phyloP scores from a whole-genome alignment of 2,329 filamentous ascomycete genomes.

The Colletotrichum noveboracense region DNA sequence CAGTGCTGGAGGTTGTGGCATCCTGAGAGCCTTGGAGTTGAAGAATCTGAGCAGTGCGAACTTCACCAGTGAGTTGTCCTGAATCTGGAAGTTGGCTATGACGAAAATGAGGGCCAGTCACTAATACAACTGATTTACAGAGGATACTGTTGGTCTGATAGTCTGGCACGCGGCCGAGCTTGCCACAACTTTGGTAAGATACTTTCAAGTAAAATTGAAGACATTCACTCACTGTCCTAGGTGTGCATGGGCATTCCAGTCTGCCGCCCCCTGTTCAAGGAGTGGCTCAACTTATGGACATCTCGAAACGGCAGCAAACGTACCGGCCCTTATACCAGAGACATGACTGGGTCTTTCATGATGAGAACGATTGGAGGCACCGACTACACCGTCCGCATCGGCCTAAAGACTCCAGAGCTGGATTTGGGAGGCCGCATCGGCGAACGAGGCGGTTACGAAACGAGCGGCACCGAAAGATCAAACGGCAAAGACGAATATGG shows the following conservation, averaged over 20 bases:
- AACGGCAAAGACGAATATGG: not conserved
- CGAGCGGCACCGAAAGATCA: not conserved
- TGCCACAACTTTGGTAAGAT: constrained; percentile 35
- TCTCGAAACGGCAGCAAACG: not conserved
- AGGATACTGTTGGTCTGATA: constrained; percentile 39
- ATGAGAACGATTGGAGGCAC: constrained; percentile 16
- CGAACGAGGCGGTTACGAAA: not conserved
- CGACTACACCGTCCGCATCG: constrained; percentile 12
- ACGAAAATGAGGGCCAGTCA: not conserved
- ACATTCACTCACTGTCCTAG: not conserved
- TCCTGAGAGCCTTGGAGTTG: constrained; percentile 31
- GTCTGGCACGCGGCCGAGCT: constrained; percentile 45
- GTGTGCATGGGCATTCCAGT: constrained; percentile 45
- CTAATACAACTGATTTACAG: constrained; percentile 23
- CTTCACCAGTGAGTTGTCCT: constrained; percentile 19
- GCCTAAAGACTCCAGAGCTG: constrained; percentile 8
- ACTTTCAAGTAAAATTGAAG: too few species aligned
- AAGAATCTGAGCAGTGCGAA: constrained; percentile 31
- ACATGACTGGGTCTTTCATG: constrained; percentile 11
- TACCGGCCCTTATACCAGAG: not conserved
- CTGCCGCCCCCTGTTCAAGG: constrained; percentile 39
- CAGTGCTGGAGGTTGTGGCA: constrained; percentile 33
- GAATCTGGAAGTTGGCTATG: not conserved
- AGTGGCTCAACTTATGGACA: constrained; percentile 2
- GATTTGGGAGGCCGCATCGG: not conserved